Base-by-base conservation (phyloP, 2,329 filamentous ascomycete genomes). In the Fusarium oxysporum region DNA sequence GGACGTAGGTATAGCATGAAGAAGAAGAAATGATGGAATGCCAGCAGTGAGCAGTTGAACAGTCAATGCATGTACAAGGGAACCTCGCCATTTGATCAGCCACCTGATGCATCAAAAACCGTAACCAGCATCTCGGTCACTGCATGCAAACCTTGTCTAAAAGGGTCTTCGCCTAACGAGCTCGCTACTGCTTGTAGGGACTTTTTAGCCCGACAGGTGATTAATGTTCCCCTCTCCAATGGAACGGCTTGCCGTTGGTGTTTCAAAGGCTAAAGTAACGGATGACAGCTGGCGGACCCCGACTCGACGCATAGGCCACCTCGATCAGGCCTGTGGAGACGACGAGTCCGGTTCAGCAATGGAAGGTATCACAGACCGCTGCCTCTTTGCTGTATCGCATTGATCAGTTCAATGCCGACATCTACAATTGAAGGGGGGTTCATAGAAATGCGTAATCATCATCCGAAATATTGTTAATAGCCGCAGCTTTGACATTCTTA, bases 141-240 rank as follows among this genome's bases (percentile, higher is more conserved):
- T 59, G 35, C 40, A 54, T 33, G 51, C 47, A 50, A 65, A 65
- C 66, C 66, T 54, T 65, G 48, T 45, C 45, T 37, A 45, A 54
- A 62, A 51, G 59, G 55, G 65, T 47, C 55, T 64, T 59, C 50
- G 60, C 65, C 55, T 57, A 56, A 48, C 66, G 35, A 37, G 32
- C 66, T 67, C 66, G 65, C 71, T 73, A 73, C 70, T 73, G 72
- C 66, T 58, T 58, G 61, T 65, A 73, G 66, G 72, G 65, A 74
- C 55, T 54, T 60, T 40, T 54, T 64, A 65, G 61, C 23, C 55
- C 38, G 44, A 54, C 48, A 47, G 37, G 21, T 56, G 38, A 53
- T 60, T 54, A 58, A 48, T 48, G 41, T 40, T 23, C 51, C 37
- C 17, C 25, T 66, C 66, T 44, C 41, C 50, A 62, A 65, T 68